phyloP scores from a whole-genome alignment of 306 rosid genomes.

The barrel medic (Medicago truncatula) region MtrunA17r5.0-ANR NC_053048.1:30735501-30736000 shows the following conservation, averaged over 20 bases:
- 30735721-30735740: background rate
- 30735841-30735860: no score
- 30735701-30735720: background rate
- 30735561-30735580: background rate
- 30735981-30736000: background rate
- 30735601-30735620: background rate
- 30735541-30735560: background rate
- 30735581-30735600: background rate
- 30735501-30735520: background rate
- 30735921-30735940: background rate
- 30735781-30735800: no score
- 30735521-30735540: background rate
- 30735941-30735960: background rate
- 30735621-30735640: background rate
- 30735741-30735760: background rate
- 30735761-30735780: no score
- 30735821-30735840: background rate
- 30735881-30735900: background rate
- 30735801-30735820: background rate
- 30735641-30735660: background rate
- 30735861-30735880: no score
- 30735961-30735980: background rate
- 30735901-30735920: slow-evolving; percentile 15
- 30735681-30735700: background rate
- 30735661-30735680: background rate